Base-by-base conservation (phyloP, 768 basidiomycete species). In the Russula abietina region DNA sequence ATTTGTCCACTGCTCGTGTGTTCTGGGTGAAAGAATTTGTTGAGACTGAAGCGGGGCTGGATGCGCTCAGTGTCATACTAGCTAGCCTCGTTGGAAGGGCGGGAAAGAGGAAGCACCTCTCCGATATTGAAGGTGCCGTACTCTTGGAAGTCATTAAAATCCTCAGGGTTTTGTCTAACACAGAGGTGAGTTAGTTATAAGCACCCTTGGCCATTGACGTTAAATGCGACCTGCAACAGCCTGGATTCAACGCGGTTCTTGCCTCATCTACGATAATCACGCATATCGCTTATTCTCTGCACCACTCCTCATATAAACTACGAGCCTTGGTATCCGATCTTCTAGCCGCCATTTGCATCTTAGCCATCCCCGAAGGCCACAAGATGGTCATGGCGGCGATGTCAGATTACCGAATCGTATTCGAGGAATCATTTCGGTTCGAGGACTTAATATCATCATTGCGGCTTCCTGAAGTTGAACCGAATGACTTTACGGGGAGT, bases 111-210 rank as follows among this genome's bases (percentile, higher is more conserved):
- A 83, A 79, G 65, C 72, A 67, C n/a, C 70, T 84, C 56, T 80
- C 75, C 3, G 91, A 95, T 53, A 73, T 81, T 30, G 89, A 92
- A 70, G 81, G 80, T 14, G 81, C 80, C 2, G 83, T 87, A 1
- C 75, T 94, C 30, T 69, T 87, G 33, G 93, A 96, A 70, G 72
- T 86, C 26, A 79, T 92, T 66, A 90, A 87, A 70, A 93, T 91
- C 71, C 73, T 97, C 26, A 78, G 93, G 45, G 88, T 88, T 0
- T 74, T 98, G 19, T 76, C 94, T 65, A 97, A 97, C 69, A 95
- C 88, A 1, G 84, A 89, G 74, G 93, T 92, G 69, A 71, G 85
- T 60, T 65, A 28, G 46, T 28, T 36, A 60, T 49, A 46, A 36
- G 46, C n/a, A 54, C 48, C 4, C 36, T 39, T 55, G 28, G 7